Conservation (phyloP, 495 filamentous ascomycete genomes). For the Rostrohypoxylon terebratum region DNA sequence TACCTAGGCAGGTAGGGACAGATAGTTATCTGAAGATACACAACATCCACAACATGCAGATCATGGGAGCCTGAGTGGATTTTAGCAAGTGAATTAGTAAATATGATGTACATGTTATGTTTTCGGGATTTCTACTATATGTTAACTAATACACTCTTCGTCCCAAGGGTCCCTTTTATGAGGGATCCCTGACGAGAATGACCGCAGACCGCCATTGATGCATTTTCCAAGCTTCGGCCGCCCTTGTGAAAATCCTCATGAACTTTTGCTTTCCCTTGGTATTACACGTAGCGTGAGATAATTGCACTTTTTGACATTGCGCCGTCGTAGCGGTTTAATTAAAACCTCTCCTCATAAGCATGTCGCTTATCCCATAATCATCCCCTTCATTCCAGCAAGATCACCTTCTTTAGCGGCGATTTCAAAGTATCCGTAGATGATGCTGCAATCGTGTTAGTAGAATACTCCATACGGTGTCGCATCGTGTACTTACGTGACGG, state of each 20-base stretch:
- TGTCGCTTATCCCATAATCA: conserved; percentile 71
- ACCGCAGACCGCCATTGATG: conserved; percentile 47
- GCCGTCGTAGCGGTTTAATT: conserved; percentile 33
- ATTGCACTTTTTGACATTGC: conserved; percentile 44
- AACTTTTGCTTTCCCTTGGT: conserved; percentile 47
- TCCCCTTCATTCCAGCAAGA: conserved; percentile 89
- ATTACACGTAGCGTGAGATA: conserved; percentile 48
- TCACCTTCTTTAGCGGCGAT: conserved; percentile 99
- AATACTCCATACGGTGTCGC: background rate
- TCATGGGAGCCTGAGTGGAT: background rate
- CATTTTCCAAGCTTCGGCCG: conserved; percentile 49
- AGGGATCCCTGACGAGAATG: conserved; percentile 27
- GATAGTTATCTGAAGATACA: background rate
- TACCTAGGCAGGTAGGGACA: background rate
- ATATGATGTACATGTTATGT: conserved; percentile 39
- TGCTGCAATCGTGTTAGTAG: conserved; percentile 64
- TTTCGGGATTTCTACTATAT: conserved; percentile 38
- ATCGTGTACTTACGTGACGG: conserved; percentile 88
- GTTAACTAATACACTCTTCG: conserved; percentile 47
- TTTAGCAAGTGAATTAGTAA: conserved; percentile 5
- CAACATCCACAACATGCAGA: background rate
- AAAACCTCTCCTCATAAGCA: conserved; percentile 22
- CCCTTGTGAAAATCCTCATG: conserved; percentile 48
- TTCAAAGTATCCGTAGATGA: conserved; percentile 99
- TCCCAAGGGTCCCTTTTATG: background rate